These are phyloP conservation scores for Brasilioporus rufonigricans DNA, from an alignment of 768 basidiomycete species.

Conservation along the genomic window DNA sequence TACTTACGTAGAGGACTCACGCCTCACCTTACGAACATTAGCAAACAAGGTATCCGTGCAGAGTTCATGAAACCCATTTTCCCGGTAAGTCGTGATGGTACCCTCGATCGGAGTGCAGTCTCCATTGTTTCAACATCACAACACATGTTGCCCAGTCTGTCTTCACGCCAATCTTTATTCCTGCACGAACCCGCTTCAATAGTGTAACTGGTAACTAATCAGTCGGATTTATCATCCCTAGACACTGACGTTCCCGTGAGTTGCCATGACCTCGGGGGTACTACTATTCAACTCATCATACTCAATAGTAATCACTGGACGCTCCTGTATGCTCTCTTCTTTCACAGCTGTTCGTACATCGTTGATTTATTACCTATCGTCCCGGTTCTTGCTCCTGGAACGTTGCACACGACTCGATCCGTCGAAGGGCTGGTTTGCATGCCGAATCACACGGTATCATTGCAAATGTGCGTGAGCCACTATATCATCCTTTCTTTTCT, in stretches of 20 bases:
- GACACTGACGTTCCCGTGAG: slow-evolving; percentile 88
- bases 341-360: not conserved
- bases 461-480: slow-evolving; percentile 59
- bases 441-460: slow-evolving; percentile 88
- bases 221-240: slow-evolving; percentile 29
- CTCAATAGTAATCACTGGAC: slow-evolving; percentile 81
- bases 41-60: slow-evolving; percentile 72
- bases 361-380: no score
- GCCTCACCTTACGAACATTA: slow-evolving; percentile 71
- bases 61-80: slow-evolving; percentile 82
- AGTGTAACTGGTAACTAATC: not conserved
- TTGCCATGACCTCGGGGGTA: slow-evolving; percentile 10
- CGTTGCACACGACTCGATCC: not conserved
- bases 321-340: slow-evolving; percentile 61
- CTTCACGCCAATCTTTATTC: no score
- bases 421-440: slow-evolving; percentile 75
- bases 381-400: no score
- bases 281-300: not conserved
- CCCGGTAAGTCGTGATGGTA: slow-evolving; percentile 56
- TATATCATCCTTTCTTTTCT: not conserved
- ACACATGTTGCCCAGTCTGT: no score
- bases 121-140: not conserved
- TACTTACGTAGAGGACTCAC: slow-evolving; percentile 80
- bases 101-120: no score
- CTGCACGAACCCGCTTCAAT: no score